Percentiles rank a stretch among this genome's conserved stretches.
Evolutionary conservation across 495 filamentous ascomycete genomes (phyloP).

Genomic region (Tuber calosporum): DNA sequence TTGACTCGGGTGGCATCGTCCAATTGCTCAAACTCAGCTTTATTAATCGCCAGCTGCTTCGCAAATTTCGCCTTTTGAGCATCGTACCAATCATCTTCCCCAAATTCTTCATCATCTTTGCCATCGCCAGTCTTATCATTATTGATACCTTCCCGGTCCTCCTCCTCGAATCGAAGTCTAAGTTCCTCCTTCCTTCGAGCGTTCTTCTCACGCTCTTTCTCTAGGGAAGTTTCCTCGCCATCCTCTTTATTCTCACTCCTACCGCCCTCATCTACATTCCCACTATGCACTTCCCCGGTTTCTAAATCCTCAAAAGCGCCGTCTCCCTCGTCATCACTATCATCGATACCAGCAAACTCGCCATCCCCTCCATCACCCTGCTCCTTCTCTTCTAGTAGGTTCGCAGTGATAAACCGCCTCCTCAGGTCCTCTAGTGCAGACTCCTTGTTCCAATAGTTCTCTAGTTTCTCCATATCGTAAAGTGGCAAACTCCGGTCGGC

Average conservation of each 20-base stretch:
- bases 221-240: slow-evolving; percentile 50
- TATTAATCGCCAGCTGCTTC: slow-evolving; percentile 92
- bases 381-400: slow-evolving; percentile 50
- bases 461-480: slow-evolving; percentile 72
- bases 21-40: slow-evolving; percentile 75
- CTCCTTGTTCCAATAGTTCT: slow-evolving; percentile 74
- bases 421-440: slow-evolving; percentile 68
- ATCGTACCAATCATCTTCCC: slow-evolving; percentile 98
- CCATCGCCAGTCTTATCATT: slow-evolving; percentile 72
- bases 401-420: slow-evolving; percentile 64
- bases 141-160: slow-evolving; percentile 85
- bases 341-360: slow-evolving; percentile 46
- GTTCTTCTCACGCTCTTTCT: slow-evolving; percentile 83
- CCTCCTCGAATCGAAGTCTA: slow-evolving; percentile 88
- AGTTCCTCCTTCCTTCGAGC: slow-evolving; percentile 89
- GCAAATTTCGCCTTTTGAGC: slow-evolving; percentile 88
- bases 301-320: slow-evolving; percentile 88
- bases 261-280: slow-evolving; percentile 36
- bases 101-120: slow-evolving; percentile 62
- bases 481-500: slow-evolving; percentile 72
- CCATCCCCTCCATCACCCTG: slow-evolving; percentile 50
- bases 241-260: slow-evolving; percentile 43
- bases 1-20: slow-evolving; percentile 70
- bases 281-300: slow-evolving; percentile 56
- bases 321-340: slow-evolving; percentile 64